Conservation (phyloP, 768 basidiomycete species). For the Ramaria rubella region DNA sequence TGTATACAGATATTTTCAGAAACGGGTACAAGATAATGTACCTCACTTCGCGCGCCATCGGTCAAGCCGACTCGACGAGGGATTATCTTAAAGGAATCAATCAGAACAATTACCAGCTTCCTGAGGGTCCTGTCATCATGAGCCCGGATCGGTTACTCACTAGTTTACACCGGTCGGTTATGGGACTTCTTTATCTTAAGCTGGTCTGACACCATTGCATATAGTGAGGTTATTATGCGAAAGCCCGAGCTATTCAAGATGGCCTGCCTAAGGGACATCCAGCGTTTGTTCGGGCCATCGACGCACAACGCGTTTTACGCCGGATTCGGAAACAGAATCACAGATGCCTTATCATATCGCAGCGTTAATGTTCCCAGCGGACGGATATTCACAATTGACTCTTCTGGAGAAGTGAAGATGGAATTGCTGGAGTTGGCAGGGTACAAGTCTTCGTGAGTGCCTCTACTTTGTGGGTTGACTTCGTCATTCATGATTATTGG, state of each 20-base stretch:
- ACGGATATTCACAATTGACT: slow-evolving; percentile 93
- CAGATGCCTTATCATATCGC: slow-evolving; percentile 96
- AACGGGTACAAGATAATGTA: slow-evolving; percentile 99
- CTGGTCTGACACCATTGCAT: not conserved
- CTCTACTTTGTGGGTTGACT: not conserved
- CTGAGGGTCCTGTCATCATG: slow-evolving; percentile 98
- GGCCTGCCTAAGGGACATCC: slow-evolving; percentile 95
- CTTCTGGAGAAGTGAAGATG: slow-evolving; percentile 91
- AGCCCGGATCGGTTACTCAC: slow-evolving; percentile 94
- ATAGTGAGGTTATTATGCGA: slow-evolving; percentile 95
- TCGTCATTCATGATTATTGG: not conserved
- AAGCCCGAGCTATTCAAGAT: slow-evolving; percentile 99
- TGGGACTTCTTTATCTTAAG: not conserved
- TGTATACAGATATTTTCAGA: slow-evolving; percentile 90
- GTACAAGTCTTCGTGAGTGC: slow-evolving; percentile 85
- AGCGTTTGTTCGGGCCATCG: slow-evolving; percentile 74
- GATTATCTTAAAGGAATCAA: slow-evolving; percentile 92
- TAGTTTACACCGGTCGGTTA: slow-evolving; percentile 78
- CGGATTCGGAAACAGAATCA: slow-evolving; percentile 97
- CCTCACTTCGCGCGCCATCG: slow-evolving; percentile 93
- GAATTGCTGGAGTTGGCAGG: slow-evolving; percentile 94
- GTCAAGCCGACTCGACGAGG: slow-evolving; percentile 94
- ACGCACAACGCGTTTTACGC: slow-evolving; percentile 83
- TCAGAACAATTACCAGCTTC: slow-evolving; percentile 94
- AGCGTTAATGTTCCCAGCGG: slow-evolving; percentile 92